Conservation (phyloP, 345 rosid species). For the Triadica sebifera region DNA sequence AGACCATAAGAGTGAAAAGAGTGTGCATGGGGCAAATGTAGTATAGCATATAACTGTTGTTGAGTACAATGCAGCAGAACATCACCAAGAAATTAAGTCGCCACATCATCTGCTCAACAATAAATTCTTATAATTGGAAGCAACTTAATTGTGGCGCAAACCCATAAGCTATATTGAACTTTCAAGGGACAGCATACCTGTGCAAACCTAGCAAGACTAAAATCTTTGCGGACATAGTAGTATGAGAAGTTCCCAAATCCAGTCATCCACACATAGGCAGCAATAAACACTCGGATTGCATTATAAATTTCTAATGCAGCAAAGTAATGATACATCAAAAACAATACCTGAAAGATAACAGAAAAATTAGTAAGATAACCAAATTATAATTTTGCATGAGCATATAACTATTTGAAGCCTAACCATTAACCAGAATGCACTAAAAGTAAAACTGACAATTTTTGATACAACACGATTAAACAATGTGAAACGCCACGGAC, state of each 20-base stretch:
- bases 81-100: slow-evolving; percentile 93
- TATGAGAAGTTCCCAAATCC: slow-evolving; percentile 98
- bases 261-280: slow-evolving; percentile 99
- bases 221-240: slow-evolving; percentile 96
- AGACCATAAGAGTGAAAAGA: slow-evolving; percentile 97
- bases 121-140: slow-evolving; percentile 22
- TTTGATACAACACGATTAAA: too few relatives aligned
- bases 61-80: slow-evolving; percentile 77
- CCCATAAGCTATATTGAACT: slow-evolving; percentile 5
- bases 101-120: slow-evolving; percentile 94
- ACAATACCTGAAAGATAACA: slow-evolving; percentile 67
- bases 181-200: slow-evolving; percentile 54
- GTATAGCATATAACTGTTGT: slow-evolving; percentile 87
- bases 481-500: too few relatives aligned
- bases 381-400: not conserved
- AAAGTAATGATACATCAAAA: slow-evolving; percentile 99
- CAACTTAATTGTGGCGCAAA: slow-evolving; percentile 18
- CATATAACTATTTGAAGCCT: slow-evolving; percentile 9
- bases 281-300: slow-evolving; percentile 91
- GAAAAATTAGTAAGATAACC: slow-evolving; percentile 18
- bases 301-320: slow-evolving; percentile 92
- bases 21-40: slow-evolving; percentile 99
- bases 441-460: too few relatives aligned
- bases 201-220: slow-evolving; percentile 88
- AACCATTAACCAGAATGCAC: slow-evolving; percentile 3